Evolutionary conservation across 2,329 filamentous ascomycete species (phyloP), one percentile per base, ranked within the genome.

Genomic region (Claviceps fusiformis): DNA sequence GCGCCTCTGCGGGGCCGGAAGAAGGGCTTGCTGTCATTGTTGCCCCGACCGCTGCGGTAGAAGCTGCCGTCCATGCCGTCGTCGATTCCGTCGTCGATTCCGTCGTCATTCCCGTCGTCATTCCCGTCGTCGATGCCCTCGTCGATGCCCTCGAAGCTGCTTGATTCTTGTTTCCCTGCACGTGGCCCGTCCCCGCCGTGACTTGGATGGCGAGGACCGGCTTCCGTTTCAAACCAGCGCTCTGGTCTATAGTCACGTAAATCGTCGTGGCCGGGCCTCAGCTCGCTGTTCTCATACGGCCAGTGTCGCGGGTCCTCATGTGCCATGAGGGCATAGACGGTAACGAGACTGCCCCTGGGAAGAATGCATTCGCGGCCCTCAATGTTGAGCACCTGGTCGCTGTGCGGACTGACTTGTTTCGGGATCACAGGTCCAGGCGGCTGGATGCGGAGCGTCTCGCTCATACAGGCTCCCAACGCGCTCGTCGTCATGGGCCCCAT

Each of bases 261-360:
- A 61, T 91, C 86, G 52, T 79, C 70, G 19, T 68, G 58, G 29
- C 66, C 69, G 0, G 64, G 69, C 0, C 70, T 69, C 24, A 75
- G 63, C 58, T 70, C 71, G 61, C 75, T 77, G 19, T 57, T 68
- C 66, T 45, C 55, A 75, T 65, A 13, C 13, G 86, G 86, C 87
- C 88, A 92, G 67, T 85, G 83, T 51, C 78, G 80, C 11, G 86
- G 86, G 66, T 89, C 87, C 43, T 81, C 77, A 53, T 89, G 85
- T 2, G 75, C 73, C 6, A 75, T 75, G 5, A 80, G 70, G 0
- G 76, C 75, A 54, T 73, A 71, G 27, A 92, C 66, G 3, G 74
- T 76, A 58, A 91, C 72, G 53, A 75, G 68, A 13, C 75, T 72
- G 27, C 73, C 75, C 9, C 70, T 74, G 0, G 87, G 86, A 15